Evolutionary conservation across 257 asterid species (phyloP).

Genomic region (Penstemon newberryi): DNA sequence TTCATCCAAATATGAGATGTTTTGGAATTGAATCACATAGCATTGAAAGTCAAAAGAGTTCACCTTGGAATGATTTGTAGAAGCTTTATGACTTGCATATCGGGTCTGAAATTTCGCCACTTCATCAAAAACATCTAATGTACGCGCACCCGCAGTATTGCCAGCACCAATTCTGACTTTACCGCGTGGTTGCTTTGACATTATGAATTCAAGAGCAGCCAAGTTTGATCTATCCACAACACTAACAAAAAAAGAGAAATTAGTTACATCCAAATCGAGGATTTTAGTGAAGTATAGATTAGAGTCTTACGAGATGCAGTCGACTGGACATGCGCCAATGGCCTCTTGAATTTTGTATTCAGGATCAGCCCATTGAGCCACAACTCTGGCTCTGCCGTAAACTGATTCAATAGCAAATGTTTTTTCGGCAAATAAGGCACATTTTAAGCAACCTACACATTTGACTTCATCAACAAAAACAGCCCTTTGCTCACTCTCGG

Average conservation of each 20-base stretch:
- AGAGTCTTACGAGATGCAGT: conserved; percentile 80
- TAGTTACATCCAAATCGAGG: neutral
- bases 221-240: conserved; percentile 68
- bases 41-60: neutral
- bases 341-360: conserved; percentile 79
- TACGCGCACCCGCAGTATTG: conserved; percentile 67
- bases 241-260: conserved; percentile 31
- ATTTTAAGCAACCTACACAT: conserved; percentile 89
- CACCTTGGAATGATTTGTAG: conserved; percentile 53
- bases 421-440: conserved; percentile 80
- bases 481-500: conserved; percentile 68
- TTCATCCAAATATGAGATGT: no score
- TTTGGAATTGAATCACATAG: neutral
- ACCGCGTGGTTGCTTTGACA: conserved; percentile 86
- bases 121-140: conserved; percentile 65
- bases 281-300: neutral
- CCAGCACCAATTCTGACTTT: conserved; percentile 70
- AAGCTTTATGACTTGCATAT: conserved; percentile 52
- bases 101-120: conserved; percentile 71
- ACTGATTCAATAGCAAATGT: conserved; percentile 84
- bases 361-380: conserved; percentile 94
- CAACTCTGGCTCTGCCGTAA: conserved; percentile 85
- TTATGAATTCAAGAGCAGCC: conserved; percentile 87
- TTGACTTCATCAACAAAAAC: conserved; percentile 92
- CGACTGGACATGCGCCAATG: conserved; percentile 79